Percentiles rank a stretch among this genome's conserved stretches.
Conservation (phyloP, 1,284 basidiomycete species). For the Athelia sp. region DNA sequence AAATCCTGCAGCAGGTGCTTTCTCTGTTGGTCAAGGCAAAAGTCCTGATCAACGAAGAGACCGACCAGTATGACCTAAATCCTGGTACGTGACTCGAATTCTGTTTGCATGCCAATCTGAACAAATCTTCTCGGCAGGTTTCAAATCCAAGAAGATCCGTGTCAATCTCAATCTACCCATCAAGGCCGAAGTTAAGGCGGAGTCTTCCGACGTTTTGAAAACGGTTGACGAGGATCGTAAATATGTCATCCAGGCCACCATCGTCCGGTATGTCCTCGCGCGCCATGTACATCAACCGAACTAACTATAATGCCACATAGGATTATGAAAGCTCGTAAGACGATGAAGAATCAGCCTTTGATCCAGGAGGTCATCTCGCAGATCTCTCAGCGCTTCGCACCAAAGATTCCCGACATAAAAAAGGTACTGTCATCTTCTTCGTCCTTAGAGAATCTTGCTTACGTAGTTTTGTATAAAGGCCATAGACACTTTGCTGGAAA, state of each 20-base stretch:
- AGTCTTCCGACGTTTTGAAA: conserved; percentile 88
- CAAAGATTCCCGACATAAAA: conserved; percentile 90
- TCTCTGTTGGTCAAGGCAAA: conserved; percentile 86
- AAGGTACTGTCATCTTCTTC: conserved; percentile 43
- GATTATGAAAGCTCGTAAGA: conserved; percentile 98
- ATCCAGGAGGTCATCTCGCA: conserved; percentile 94
- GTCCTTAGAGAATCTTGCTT: conserved; percentile 3
- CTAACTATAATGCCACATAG: conserved; percentile 31
- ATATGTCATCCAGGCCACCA: conserved; percentile 95
- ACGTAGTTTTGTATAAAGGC: conserved; percentile 47
- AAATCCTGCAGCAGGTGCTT: conserved; percentile 83
- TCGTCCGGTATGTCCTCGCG: conserved; percentile 70
- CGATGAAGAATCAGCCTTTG: conserved; percentile 92
- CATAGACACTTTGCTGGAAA: conserved; percentile 96
- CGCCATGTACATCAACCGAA: not conserved
- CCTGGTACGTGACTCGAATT: conserved; percentile 53
- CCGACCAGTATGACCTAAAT: conserved; percentile 89
- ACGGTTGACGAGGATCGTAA: conserved; percentile 97
- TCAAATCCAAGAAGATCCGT: conserved; percentile 97
- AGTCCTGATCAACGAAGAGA: conserved; percentile 82
- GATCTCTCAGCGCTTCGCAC: conserved; percentile 85
- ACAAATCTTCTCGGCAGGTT: conserved; percentile 44
- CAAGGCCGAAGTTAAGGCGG: conserved; percentile 92
- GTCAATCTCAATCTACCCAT: conserved; percentile 94
- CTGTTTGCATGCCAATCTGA: conserved; percentile 3